These are phyloP conservation scores for Boletus reticuloceps DNA, from an alignment of 768 basidiomycete species.

Conservation along the genomic window DNA sequence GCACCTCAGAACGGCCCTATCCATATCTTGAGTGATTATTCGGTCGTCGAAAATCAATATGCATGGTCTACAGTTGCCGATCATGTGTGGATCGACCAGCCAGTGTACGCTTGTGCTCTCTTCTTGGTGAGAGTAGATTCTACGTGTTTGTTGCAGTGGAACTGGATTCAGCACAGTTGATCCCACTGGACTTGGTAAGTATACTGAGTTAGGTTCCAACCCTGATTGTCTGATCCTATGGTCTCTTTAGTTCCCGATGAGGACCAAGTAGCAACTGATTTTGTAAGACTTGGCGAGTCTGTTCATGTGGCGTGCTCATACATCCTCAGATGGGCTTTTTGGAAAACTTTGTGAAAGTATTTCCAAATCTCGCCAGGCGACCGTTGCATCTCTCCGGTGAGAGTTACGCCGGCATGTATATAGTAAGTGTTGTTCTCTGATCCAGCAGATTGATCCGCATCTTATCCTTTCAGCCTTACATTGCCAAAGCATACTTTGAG, in stretches of 20 bases:
- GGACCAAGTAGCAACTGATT: slow-evolving; percentile 55
- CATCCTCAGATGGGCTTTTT: slow-evolving; percentile 62
- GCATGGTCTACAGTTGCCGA: slow-evolving; percentile 53
- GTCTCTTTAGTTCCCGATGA: slow-evolving; percentile 51
- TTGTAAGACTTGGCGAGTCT: slow-evolving; percentile 29
- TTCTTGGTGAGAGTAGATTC: no score
- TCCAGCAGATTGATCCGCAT: neutral
- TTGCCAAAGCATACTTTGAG: slow-evolving; percentile 66
- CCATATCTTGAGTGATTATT: slow-evolving; percentile 49
- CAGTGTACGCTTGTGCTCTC: slow-evolving; percentile 38
- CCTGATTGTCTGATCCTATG: neutral
- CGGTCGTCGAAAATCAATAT: slow-evolving; percentile 45
- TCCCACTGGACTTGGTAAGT: slow-evolving; percentile 51
- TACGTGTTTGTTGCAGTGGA: slow-evolving; percentile 38
- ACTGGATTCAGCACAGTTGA: slow-evolving; percentile 65
- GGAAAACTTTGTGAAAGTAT: slow-evolving; percentile 66
- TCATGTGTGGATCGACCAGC: slow-evolving; percentile 72
- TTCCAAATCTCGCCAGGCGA: slow-evolving; percentile 61
- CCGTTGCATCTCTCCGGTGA: slow-evolving; percentile 70
- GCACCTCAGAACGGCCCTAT: slow-evolving; percentile 61
- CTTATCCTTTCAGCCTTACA: slow-evolving; percentile 58
- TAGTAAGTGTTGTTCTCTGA: slow-evolving; percentile 44
- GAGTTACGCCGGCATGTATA: slow-evolving; percentile 73
- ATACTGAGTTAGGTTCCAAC: neutral
- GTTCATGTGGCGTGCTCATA: neutral